phyloP scores from a whole-genome alignment of 495 filamentous ascomycete species.

The Neurospora sp. region DNA sequence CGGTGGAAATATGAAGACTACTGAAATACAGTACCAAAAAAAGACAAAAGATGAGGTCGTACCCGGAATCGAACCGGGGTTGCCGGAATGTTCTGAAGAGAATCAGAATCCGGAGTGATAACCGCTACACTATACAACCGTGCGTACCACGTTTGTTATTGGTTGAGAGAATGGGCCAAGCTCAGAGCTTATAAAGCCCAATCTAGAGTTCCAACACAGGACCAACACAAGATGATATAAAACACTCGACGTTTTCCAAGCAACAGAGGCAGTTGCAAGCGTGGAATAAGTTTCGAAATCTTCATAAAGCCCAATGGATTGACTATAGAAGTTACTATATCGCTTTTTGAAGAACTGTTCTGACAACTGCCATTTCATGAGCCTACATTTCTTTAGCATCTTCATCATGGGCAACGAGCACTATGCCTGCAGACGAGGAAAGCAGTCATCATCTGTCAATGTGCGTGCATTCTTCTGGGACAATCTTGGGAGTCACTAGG shows the following conservation, averaged over 20 bases:
- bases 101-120: not conserved
- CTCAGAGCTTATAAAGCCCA: not conserved
- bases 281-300: not conserved
- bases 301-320: not conserved
- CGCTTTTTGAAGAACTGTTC: not conserved
- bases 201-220: not conserved
- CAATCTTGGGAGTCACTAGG: not conserved
- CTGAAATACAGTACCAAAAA: not conserved
- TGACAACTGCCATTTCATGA: not conserved
- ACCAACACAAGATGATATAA: not conserved
- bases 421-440: not conserved
- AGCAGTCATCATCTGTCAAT: not conserved
- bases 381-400: not conserved
- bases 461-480: not conserved
- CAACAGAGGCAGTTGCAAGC: not conserved
- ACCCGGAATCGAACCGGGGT: constrained; percentile 27
- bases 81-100: constrained; percentile 9
- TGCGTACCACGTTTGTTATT: not conserved
- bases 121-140: not conserved
- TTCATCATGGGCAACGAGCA: not conserved
- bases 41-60: constrained; percentile 10
- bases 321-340: not conserved
- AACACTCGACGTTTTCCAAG: not conserved
- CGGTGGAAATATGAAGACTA: too few species aligned
- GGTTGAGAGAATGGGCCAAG: not conserved